Percentiles rank a stretch among this genome's conserved stretches.
Conservation (phyloP, 257 asterid genomes). For the Solanum habrochaites region DNA sequence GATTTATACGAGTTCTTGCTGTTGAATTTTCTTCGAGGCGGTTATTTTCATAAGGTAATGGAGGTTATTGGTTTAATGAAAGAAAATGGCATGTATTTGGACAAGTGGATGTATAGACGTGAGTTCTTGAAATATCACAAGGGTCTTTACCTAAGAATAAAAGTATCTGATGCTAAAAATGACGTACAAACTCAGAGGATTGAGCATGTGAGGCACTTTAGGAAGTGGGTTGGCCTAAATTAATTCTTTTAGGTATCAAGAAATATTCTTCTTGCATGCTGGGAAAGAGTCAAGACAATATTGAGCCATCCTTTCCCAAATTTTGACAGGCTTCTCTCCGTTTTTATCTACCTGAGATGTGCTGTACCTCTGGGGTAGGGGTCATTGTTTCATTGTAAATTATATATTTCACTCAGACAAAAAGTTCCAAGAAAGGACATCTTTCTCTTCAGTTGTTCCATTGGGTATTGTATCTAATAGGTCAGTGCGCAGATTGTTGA, state of each 20-base stretch:
- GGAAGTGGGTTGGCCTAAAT: slow-evolving; percentile 49
- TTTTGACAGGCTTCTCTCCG: background rate
- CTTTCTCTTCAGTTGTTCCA: background rate
- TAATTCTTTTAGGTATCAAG: background rate
- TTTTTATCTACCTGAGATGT: background rate
- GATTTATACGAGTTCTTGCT: slow-evolving; percentile 58
- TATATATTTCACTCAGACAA: background rate
- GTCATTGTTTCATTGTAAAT: background rate
- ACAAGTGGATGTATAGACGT: slow-evolving; percentile 51
- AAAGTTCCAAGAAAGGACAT: background rate
- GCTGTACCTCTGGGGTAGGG: background rate
- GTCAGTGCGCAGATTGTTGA: background rate
- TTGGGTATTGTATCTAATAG: background rate
- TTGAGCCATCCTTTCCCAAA: background rate
- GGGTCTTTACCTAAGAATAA: slow-evolving; percentile 57
- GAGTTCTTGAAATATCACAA: slow-evolving; percentile 67
- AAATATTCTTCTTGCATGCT: background rate
- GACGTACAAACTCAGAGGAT: slow-evolving; percentile 60
- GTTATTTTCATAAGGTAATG: slow-evolving; percentile 82
- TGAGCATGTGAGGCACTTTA: slow-evolving; percentile 61
- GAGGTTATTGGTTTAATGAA: slow-evolving; percentile 60
- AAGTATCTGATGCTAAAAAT: slow-evolving; percentile 39
- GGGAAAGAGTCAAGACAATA: background rate
- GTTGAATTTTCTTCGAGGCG: slow-evolving; percentile 64
- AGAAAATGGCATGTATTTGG: slow-evolving; percentile 52